Evolutionary conservation across 352 stramenopile species (phyloP).

Genomic region (Plasmopara viticola): DNA sequence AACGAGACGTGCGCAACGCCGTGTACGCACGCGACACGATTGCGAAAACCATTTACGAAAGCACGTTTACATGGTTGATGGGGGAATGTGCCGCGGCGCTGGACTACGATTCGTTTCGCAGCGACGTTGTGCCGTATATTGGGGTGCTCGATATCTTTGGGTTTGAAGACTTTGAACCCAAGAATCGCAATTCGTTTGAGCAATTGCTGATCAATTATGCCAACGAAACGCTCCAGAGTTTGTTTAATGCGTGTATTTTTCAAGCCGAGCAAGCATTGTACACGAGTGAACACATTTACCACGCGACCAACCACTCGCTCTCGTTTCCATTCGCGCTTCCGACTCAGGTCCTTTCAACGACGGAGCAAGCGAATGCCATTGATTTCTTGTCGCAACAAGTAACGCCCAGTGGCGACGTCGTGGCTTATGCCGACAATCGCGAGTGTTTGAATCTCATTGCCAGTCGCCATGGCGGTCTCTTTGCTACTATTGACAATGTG

Average conservation of each 20-base stretch:
- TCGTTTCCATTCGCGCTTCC: constrained; percentile 64
- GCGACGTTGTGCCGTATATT: constrained; percentile 83
- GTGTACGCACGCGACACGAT: constrained; percentile 84
- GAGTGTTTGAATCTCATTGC: constrained; percentile 82
- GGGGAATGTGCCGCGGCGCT: constrained; percentile 67
- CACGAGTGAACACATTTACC: constrained; percentile 74
- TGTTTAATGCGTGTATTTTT: constrained; percentile 88
- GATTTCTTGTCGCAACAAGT: constrained; percentile 38
- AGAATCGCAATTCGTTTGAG: constrained; percentile 88
- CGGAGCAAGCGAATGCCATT: constrained; percentile 28
- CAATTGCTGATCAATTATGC: constrained; percentile 91
- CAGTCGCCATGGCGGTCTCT: constrained; percentile 74
- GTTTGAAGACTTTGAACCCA: constrained; percentile 87
- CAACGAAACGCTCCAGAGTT: constrained; percentile 86
- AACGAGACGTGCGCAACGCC: constrained; percentile 59
- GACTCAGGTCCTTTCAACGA: constrained; percentile 25
- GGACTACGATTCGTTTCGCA: constrained; percentile 77
- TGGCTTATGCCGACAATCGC: constrained; percentile 80
- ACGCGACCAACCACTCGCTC: constrained; percentile 76
- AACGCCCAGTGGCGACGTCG: constrained; percentile 34
- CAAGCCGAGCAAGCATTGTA: constrained; percentile 82
- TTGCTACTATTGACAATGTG: constrained; percentile 81
- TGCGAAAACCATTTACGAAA: constrained; percentile 86
- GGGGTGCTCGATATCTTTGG: constrained; percentile 91
- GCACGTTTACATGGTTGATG: constrained; percentile 87